Conservation (phyloP, 148 eudicot species). For the Rhododendron kiyosumense region DNA sequence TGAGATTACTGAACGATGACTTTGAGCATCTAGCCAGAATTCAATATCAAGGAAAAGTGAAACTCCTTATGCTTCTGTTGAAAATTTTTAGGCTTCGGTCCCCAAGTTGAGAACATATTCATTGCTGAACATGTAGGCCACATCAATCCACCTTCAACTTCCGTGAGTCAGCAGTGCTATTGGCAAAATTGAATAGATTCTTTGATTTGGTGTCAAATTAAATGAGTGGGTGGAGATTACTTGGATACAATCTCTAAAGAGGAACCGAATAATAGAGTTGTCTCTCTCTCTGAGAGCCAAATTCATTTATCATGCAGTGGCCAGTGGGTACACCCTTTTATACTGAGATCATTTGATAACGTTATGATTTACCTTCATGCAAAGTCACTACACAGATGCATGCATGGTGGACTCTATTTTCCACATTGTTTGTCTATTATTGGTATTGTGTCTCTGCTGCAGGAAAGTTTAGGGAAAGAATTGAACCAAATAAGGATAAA, state of each 20-base stretch:
- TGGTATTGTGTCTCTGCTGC: constrained; percentile 23
- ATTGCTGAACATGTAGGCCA: neutral
- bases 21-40: neutral
- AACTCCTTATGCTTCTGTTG: neutral
- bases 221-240: neutral
- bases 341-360: neutral
- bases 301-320: neutral
- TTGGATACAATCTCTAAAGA: neutral
- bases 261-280: neutral
- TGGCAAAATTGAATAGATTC: neutral
- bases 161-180: neutral
- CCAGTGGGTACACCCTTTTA: neutral
- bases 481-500: constrained; percentile 82
- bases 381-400: neutral
- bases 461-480: constrained; percentile 93
- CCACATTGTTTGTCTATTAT: neutral
- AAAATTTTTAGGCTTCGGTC: neutral
- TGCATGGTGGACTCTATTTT: neutral
- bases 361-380: neutral
- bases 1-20: neutral
- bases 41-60: neutral
- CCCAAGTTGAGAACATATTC: neutral
- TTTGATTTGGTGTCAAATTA: too few relatives aligned
- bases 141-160: neutral
- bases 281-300: neutral